Conservation (phyloP, 768 basidiomycete species). For the Boletus rex-veris region DNA sequence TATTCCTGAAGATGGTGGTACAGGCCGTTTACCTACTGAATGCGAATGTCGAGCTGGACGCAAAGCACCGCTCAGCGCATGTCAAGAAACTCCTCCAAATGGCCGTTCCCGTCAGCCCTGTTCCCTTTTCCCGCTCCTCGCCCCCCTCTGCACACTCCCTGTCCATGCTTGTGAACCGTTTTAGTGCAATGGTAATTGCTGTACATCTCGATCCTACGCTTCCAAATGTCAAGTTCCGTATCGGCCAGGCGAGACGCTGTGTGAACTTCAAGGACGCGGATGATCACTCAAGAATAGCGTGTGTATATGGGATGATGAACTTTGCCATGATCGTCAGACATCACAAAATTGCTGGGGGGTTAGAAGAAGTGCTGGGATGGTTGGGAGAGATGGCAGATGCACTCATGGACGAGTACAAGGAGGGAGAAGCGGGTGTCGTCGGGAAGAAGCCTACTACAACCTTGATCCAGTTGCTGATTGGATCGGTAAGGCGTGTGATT, state of each 20-base stretch:
- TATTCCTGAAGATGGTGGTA: conserved; percentile 81
- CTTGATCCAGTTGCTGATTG: conserved; percentile 52
- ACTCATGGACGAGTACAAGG: conserved; percentile 55
- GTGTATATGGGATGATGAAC: conserved; percentile 72
- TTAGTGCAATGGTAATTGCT: conserved; percentile 67
- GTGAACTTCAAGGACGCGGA: conserved; percentile 67
- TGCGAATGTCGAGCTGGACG: conserved; percentile 34
- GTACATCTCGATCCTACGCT: conserved; percentile 61
- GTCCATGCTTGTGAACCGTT: conserved; percentile 80
- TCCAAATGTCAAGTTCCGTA: conserved; percentile 45
- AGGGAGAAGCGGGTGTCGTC: conserved; percentile 21
- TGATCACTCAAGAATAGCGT: conserved; percentile 58
- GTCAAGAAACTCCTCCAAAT: conserved; percentile 69
- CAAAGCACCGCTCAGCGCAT: conserved; percentile 38
- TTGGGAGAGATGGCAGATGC: conserved; percentile 53
- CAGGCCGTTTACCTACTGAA: conserved; percentile 41
- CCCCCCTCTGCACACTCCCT: conserved; percentile 54
- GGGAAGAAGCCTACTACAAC: conserved; percentile 31
- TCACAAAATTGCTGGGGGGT: conserved; percentile 39
- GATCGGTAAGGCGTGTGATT: conserved; percentile 52
- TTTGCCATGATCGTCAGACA: conserved; percentile 60
- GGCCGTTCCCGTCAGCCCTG: conserved; percentile 65
- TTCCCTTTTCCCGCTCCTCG: conserved; percentile 55
- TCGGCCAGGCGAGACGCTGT: conserved; percentile 65
- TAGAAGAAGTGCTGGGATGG: conserved; percentile 60